These are phyloP conservation scores for Leishmania amazonensis DNA, from an alignment of 208 protist genomes.

Conservation along the genomic window DNA sequence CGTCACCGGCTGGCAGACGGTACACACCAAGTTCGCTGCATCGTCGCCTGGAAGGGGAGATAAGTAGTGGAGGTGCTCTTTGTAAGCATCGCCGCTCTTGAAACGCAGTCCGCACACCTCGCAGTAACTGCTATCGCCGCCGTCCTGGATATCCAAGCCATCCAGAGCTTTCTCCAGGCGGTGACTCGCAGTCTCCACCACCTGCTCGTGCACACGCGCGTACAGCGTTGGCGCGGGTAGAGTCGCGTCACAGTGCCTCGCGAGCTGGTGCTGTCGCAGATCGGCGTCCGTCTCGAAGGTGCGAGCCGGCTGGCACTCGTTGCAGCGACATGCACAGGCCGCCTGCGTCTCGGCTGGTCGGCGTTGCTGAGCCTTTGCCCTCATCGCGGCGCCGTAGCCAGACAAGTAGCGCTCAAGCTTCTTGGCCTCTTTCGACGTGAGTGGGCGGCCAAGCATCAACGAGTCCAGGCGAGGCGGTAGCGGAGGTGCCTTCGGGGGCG, in stretches of 20 bases:
- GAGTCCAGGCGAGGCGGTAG: conserved; percentile 46
- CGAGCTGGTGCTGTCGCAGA: conserved; percentile 25
- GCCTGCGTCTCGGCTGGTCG: neutral
- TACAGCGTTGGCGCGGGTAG: conserved; percentile 30
- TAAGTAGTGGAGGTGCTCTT: conserved; percentile 48
- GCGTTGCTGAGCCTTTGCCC: conserved; percentile 2
- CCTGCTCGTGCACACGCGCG: conserved; percentile 37
- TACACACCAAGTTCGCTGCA: conserved; percentile 17
- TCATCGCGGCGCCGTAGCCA: conserved; percentile 31
- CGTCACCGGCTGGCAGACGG: conserved; percentile 18
- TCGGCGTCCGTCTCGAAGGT: conserved; percentile 31
- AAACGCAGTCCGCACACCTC: conserved; percentile 40
- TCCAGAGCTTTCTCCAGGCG: neutral
- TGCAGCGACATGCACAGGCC: conserved; percentile 13
- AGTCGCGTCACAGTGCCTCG: conserved; percentile 27
- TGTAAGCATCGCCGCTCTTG: conserved; percentile 22
- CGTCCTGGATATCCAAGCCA: neutral
- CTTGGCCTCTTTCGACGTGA: conserved; percentile 39
- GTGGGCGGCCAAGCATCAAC: conserved; percentile 31
- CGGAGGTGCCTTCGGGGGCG: neutral
- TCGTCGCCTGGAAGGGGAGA: conserved; percentile 27
- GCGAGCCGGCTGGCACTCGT: conserved; percentile 21
- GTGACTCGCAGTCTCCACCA: conserved; percentile 3
- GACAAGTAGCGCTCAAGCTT: conserved; percentile 45
- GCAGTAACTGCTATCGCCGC: conserved; percentile 16